Conservation (phyloP, 257 asterid genomes). For the Gentiana dahurica region DNA sequence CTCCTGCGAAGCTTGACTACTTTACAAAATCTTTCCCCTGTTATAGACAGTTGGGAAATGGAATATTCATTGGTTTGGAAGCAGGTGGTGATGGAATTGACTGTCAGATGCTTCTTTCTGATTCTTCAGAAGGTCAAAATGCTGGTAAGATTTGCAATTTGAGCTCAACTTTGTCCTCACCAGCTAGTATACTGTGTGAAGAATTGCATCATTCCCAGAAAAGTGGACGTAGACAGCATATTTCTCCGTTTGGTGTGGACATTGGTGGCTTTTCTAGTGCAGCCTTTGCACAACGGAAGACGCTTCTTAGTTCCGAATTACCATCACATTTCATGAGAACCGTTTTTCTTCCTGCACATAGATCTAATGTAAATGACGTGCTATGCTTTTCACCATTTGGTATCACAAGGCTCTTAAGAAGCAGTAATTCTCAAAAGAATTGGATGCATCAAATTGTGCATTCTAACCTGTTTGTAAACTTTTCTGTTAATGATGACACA, state of each 20-base stretch:
- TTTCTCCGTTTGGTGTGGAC: conserved; percentile 18
- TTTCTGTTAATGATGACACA: conserved; percentile 38
- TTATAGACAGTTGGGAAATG: conserved; percentile 34
- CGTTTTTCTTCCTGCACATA: conserved; percentile 50
- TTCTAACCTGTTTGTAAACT: conserved; percentile 46
- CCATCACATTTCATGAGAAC: conserved; percentile 37
- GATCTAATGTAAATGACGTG: conserved; percentile 43
- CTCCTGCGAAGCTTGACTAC: conserved; percentile 18
- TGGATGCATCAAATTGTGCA: conserved; percentile 45
- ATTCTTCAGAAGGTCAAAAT: conserved; percentile 18
- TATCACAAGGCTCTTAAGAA: conserved; percentile 62
- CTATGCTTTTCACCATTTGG: conserved; percentile 85
- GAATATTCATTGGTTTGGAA: conserved; percentile 55
- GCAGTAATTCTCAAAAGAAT: conserved; percentile 29
- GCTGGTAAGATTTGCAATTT: conserved; percentile 7
- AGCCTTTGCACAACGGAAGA: conserved; percentile 26
- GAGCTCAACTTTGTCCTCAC: conserved; percentile 16
- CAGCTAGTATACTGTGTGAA: conserved; percentile 16
- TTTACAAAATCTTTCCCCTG: conserved; percentile 20
- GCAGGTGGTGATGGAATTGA: conserved; percentile 76
- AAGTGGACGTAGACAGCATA: conserved; percentile 20
- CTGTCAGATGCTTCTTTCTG: conserved; percentile 42
- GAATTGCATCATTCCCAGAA: conserved; percentile 16
- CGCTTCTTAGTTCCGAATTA: conserved; percentile 25
- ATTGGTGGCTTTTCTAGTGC: conserved; percentile 23